phyloP scores from a whole-genome alignment of 345 rosid species.

The Citropsis articulata region DNA sequence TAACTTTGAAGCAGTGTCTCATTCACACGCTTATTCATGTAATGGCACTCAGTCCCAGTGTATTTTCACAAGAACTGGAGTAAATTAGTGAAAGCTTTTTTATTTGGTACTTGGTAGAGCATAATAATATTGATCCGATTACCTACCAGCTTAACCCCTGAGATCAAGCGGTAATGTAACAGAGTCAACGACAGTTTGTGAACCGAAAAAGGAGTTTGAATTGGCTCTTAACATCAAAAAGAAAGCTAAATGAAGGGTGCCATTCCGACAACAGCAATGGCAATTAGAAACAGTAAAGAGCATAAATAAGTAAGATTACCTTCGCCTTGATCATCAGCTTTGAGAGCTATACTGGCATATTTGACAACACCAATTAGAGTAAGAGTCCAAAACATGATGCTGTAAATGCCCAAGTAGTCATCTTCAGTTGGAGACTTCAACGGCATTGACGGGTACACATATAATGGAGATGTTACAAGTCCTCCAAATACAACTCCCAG shows the following conservation, averaged over 20 bases:
- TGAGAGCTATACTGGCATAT: slow-evolving; percentile 49
- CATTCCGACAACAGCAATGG: background rate
- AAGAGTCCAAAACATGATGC: slow-evolving; percentile 73
- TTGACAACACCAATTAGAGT: slow-evolving; percentile 59
- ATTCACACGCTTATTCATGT: background rate
- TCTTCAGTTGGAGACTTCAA: slow-evolving; percentile 55
- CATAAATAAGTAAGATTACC: slow-evolving; percentile 22
- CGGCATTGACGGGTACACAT: slow-evolving; percentile 65
- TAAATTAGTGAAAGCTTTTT: too few relatives aligned
- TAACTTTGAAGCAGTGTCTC: background rate
- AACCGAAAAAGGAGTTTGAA: background rate
- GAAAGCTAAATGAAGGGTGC: too few relatives aligned
- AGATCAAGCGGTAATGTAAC: too few relatives aligned
- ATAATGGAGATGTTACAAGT: slow-evolving; percentile 66
- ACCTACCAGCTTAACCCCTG: background rate
- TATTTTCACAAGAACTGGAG: too few relatives aligned
- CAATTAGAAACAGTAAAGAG: background rate
- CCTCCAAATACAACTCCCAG: slow-evolving; percentile 75
- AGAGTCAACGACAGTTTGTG: background rate
- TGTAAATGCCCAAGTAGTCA: slow-evolving; percentile 60
- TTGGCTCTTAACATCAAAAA: background rate
- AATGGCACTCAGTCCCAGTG: too few relatives aligned
- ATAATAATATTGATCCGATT: background rate
- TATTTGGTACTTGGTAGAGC: background rate
- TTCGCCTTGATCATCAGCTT: slow-evolving; percentile 74